A percentile compares a stretch with the other conserved stretches of the same genome.
These are phyloP conservation scores for Neurospora crassa DNA, from an alignment of 2,329 filamentous ascomycete genomes.

Conservation along the genomic window DNA sequence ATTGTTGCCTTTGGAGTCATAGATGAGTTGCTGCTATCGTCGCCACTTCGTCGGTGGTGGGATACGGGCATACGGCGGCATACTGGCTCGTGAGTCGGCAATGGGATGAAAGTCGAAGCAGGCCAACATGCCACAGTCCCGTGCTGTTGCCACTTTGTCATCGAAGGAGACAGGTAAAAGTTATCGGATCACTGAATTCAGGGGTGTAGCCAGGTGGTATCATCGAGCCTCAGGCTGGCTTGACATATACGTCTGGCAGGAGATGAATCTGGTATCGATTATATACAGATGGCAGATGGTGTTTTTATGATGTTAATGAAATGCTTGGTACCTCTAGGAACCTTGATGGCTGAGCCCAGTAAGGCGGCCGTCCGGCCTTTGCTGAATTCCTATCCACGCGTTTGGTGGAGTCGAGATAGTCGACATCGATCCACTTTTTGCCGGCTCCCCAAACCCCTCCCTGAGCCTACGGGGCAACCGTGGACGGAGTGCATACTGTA, in stretches of 20 bases:
- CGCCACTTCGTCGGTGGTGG: background rate
- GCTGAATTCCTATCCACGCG: background rate
- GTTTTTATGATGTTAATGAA: background rate
- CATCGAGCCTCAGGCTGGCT: background rate
- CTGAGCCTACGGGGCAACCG: background rate
- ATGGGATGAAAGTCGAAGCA: background rate
- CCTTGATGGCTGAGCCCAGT: background rate
- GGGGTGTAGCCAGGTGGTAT: background rate
- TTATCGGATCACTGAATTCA: background rate
- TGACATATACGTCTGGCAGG: background rate
- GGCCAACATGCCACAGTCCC: background rate
- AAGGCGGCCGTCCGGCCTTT: background rate
- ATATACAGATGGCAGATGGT: background rate
- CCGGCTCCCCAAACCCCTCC: background rate
- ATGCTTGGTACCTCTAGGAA: background rate
- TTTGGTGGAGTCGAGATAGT: background rate
- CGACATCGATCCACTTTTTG: background rate
- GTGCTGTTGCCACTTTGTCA: background rate
- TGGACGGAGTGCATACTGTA: background rate
- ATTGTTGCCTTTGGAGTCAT: background rate
- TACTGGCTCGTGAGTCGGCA: background rate
- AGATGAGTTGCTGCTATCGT: background rate
- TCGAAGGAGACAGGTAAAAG: background rate
- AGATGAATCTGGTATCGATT: background rate
- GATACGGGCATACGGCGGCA: background rate